These are phyloP conservation scores for Forsythia suspensa DNA, from an alignment of 257 asterid genomes.

Conservation along the genomic window DNA sequence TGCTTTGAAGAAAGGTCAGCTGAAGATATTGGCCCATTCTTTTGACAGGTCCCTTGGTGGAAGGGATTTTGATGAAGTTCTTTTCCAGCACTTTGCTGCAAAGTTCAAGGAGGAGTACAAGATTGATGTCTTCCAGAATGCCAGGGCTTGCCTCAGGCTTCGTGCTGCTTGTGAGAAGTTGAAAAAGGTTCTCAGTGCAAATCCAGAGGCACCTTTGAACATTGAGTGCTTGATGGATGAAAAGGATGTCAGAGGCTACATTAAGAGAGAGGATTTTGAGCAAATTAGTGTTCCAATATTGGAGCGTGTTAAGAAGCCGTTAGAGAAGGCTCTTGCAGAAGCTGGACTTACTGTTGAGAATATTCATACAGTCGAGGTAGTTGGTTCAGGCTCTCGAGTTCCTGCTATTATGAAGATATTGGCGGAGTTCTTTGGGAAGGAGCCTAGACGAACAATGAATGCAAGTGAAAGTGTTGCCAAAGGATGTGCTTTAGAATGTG, in stretches of 20 bases:
- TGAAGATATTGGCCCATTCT: constrained; percentile 50
- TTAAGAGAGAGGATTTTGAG: constrained; percentile 57
- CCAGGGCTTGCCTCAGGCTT: constrained; percentile 57
- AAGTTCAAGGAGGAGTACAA: constrained; percentile 54
- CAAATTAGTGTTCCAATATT: constrained; percentile 47
- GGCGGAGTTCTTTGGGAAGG: constrained; percentile 51
- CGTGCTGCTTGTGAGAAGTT: constrained; percentile 52
- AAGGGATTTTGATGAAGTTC: constrained; percentile 55
- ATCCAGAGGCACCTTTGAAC: constrained; percentile 55
- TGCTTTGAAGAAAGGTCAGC: constrained; percentile 53
- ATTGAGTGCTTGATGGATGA: constrained; percentile 58
- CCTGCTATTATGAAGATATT: constrained; percentile 50
- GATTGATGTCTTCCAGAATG: constrained; percentile 52
- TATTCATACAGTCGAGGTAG: constrained; percentile 48
- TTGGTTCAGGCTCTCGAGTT: constrained; percentile 59
- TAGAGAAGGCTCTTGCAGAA: constrained; percentile 51
- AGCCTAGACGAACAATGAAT: constrained; percentile 62
- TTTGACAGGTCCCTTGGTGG: constrained; percentile 60
- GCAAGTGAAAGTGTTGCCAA: constrained; percentile 61
- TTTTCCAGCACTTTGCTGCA: constrained; percentile 54
- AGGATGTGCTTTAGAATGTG: constrained; percentile 50
- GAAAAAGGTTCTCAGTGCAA: constrained; percentile 52
- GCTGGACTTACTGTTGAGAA: constrained; percentile 43
- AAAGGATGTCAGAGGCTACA: constrained; percentile 49
- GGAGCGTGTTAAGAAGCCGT: constrained; percentile 51